These are phyloP conservation scores for Backusella morwellensis DNA, from an alignment of 192 early-diverging fungal genomes.

Conservation along the genomic window DNA sequence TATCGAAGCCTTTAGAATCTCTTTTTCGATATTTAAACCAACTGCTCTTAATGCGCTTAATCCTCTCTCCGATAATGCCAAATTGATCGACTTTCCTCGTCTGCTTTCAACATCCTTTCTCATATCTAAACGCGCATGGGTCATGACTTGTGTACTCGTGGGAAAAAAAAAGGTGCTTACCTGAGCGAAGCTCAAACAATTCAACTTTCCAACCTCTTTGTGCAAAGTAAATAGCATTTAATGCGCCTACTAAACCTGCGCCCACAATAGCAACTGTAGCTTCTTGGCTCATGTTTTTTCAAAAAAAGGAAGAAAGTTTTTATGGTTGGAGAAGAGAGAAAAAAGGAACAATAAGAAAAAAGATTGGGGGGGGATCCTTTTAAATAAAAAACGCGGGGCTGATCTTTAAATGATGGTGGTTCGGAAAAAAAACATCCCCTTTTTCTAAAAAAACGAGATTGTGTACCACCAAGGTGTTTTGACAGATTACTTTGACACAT, in stretches of 20 bases:
- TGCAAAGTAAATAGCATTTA: conserved; percentile 88
- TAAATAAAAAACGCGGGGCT: not conserved
- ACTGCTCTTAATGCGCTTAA: conserved; percentile 75
- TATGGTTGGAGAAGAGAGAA: not conserved
- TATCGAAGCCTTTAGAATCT: conserved; percentile 66
- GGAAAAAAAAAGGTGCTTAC: conserved; percentile 34
- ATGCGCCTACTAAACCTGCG: conserved; percentile 90
- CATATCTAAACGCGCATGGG: conserved; percentile 44
- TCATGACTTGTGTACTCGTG: not conserved
- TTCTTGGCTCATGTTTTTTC: not conserved
- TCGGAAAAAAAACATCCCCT: not conserved
- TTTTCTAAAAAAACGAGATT: not conserved
- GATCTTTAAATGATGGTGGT: not conserved
- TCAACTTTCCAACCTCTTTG: conserved; percentile 87
- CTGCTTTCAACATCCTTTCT: conserved; percentile 53
- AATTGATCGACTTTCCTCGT: conserved; percentile 84
- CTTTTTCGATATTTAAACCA: conserved; percentile 62
- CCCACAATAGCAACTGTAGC: conserved; percentile 76
- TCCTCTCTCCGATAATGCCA: conserved; percentile 88
- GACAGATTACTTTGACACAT: too few species aligned
- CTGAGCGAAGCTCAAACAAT: conserved; percentile 82
- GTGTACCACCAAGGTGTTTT: too few species aligned
- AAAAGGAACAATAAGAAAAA: not conserved
- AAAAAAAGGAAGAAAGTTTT: not conserved
- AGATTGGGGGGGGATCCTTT: not conserved